Conservation (phyloP, 257 asterid species). For the Scutellaria galericulata region DNA sequence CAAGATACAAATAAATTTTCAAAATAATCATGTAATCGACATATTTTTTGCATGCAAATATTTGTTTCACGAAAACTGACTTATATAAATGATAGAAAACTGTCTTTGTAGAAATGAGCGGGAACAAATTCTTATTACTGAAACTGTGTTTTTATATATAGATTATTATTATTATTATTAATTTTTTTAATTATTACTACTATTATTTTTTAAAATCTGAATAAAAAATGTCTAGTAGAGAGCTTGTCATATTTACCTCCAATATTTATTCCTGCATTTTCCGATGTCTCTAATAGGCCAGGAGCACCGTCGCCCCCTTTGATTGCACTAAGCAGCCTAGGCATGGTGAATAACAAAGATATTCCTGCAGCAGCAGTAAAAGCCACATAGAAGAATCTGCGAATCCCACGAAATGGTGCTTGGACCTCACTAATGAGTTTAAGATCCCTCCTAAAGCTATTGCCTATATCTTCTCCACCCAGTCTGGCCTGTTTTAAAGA, state of each 20-base stretch:
- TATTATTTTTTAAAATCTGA: not conserved
- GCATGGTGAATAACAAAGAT: constrained; percentile 73
- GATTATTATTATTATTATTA: too few relatives aligned
- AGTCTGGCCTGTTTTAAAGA: constrained; percentile 65
- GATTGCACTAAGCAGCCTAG: constrained; percentile 71
- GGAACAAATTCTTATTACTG: too few relatives aligned
- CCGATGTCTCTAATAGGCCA: constrained; percentile 62
- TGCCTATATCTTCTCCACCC: constrained; percentile 97
- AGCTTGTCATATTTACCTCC: constrained; percentile 56
- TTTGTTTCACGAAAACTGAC: too few relatives aligned
- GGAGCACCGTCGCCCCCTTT: constrained; percentile 93
- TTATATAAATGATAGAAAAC: too few relatives aligned
- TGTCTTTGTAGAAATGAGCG: too few relatives aligned
- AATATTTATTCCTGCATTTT: constrained; percentile 79
- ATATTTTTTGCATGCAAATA: too few relatives aligned
- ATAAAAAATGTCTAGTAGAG: not conserved
- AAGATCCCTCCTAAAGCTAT: constrained; percentile 91
- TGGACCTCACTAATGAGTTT: constrained; percentile 98
- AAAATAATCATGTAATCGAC: too few relatives aligned
- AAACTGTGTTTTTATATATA: too few relatives aligned
- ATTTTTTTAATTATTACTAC: too few relatives aligned
- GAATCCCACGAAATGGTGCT: constrained; percentile 96
- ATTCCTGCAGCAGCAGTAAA: constrained; percentile 91
- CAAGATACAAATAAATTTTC: too few relatives aligned
- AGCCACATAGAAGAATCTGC: constrained; percentile 88